Conservation (phyloP, 78 protist species). For the Dictyostelium capitatum region DNA sequence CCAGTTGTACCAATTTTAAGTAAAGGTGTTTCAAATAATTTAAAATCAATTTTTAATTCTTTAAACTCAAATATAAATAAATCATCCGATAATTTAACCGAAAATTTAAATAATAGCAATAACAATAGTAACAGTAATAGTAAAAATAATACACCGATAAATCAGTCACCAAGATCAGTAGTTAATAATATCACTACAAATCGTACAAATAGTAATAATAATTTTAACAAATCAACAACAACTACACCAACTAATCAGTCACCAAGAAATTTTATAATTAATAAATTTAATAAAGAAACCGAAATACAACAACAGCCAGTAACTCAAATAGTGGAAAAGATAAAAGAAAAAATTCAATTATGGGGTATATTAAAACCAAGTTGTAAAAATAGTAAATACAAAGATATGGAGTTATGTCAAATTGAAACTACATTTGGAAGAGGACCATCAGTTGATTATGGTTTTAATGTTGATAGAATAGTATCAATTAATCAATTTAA, state of each 20-base stretch:
- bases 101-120: not conserved
- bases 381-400: not conserved
- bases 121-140: not conserved
- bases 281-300: not conserved
- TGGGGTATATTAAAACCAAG: constrained; percentile 32
- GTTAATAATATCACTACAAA: not conserved
- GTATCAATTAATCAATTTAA: constrained; percentile 16
- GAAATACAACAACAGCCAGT: not conserved
- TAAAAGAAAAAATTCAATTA: constrained; percentile 2
- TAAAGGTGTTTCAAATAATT: not conserved
- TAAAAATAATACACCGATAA: not conserved
- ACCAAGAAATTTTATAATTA: not conserved
- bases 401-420: constrained; percentile 49
- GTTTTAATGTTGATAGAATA: not conserved
- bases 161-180: not conserved
- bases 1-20: not conserved
- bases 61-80: constrained; percentile 4
- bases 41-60: constrained; percentile 13
- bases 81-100: not conserved
- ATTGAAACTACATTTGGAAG: constrained; percentile 56
- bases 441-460: not conserved
- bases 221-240: no score
- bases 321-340: not conserved
- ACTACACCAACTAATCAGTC: not conserved
- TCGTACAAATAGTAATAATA: not conserved